Base-by-base conservation (phyloP, 805 yeast genomes). In the Yamadazyma takamatsuzukensis region DNA sequence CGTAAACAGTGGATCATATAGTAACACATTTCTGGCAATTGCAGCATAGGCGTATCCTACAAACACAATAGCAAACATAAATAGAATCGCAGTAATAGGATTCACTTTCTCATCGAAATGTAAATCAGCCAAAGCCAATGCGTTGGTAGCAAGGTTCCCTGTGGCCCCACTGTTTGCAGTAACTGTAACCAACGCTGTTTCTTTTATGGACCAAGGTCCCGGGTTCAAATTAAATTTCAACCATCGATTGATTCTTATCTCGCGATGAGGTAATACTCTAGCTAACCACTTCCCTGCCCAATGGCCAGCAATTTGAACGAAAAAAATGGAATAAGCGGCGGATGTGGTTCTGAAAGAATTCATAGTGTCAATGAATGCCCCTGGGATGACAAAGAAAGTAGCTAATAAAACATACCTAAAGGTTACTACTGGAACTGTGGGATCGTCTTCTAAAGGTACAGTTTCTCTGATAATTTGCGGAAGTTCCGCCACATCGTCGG, bases 121-220 rank as follows among this genome's bases (percentile, higher is more conserved):
- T 1, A 70, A 48, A 34, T 70, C 70, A 1, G 74, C 74, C 21
- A 72, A 45, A 0, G 77, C 66, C 18, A 72, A 45, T 0, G 73
- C 69, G 15, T 58, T 59, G 1, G 76, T 72, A 11, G 73, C 78
- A 44, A 64, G 56, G 37, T 69, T 71, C 1, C 76, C 76, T 0
- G 77, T 65, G 37, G 82, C 70, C 13, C 76, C 70, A 21, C 71
- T 62, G 17, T 70, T 71, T 2, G 77, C 77, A 1, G 77, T 66
- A 18, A 72, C 56, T 6, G 76, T 68, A 22, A 75, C 62, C 57
- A 79, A 36, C 21, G 74, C 69, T 6, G 77, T 64, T 43, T 74
- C 79, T 37, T 73, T 72, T 26, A 74, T 64, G 4, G 74, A 54
- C 78, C 78, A 74, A 0, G 79, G 78, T 2, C 76, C 73, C 0